Evolutionary conservation across 768 basidiomycete species (phyloP), one percentile per base, ranked within the genome.

Genomic region (Podaxis sp.): DNA sequence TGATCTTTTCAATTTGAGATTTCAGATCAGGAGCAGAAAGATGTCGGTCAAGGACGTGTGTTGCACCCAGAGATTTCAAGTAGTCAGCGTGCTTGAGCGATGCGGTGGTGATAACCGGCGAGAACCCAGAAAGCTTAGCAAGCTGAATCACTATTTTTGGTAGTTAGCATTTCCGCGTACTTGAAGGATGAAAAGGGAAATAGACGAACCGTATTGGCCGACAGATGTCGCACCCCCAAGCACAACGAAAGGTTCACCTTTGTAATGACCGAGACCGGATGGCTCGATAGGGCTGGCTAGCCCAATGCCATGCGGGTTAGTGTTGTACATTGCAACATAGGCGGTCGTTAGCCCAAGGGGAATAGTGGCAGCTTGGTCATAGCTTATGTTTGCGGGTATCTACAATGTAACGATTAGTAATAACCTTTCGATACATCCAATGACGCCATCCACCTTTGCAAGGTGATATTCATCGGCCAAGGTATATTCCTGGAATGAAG

Each of bases 321-420:
- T 67, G 30, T 69, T 75, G 69, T 82, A 86, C 19, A 87, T 65
- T 2, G 82, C 85, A n/a, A 79, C 72, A 38, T 79, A 80, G 15
- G 83, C 82, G 19, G 82, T 80, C 7, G 77, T 76, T n/a, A 85
- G 65, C 1, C 75, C 84, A 2, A 82, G 70, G 6, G 85, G 82
- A 19, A 87, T 68, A 1, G 84, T 79, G 0, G 81, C 66, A 2
- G 79, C 84, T 60, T 82, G 73, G 12, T 83, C 84, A 63, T 80
- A 83, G 1, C 80, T 76, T 51, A 83, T 44, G 44, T 74, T 77
- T 6, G 73, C 69, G 1, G 85, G 84, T 42, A 86, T 80, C 80
- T 84, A 52, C 13, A 57, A 26, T 28, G 15, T 24, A 12, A 22
- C 11, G 15, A n/a, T 57, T 15, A 46, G 60, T 44, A 3, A 9